Base-by-base conservation (phyloP, 2,329 filamentous ascomycete species). In the Xenosphaeropsis pyriputrescens region DNA sequence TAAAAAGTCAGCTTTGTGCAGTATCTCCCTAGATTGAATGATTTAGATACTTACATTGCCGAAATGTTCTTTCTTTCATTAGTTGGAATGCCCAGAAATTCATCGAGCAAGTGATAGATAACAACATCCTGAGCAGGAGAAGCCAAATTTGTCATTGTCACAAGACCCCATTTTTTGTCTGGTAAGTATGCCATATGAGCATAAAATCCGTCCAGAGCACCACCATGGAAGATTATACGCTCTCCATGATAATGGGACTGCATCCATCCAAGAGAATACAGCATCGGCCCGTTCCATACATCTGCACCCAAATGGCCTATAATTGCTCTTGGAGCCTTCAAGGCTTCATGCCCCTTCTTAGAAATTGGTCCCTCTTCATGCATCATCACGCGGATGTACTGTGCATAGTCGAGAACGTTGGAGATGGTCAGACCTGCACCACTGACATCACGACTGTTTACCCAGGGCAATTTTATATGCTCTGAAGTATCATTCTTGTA, bases 311-410 rank as follows among this genome's bases (percentile, higher is more conserved):
- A 42, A 14, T 37, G 38, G 4, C 29, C 35, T 4, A 43, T 39
- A 39, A 56, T 48, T n/a, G 49, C 57, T 35, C 57, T 52, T 29
- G 55, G 56, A 29, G 44, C 54, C 40, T 49, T 52, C 16, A 64
- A 41, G 12, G 55, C 53, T 22, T 43, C 41, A 40, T 60, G 54
- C 2, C 50, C 55, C 11, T 46, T 44, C 39, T 37, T 39, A 6
- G 57, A 52, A 18, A 67, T 44, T 2, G 61, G 58, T 12, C 49
- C 51, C 2, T 52, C 49, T 29, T 46, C 49, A n/a, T 57, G 47
- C 17, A 75, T 51, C 17, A 72, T 52, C 15, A 62, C 65, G 18
- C 56, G 53, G 2, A 72, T 45, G 70, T 70, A 76, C 45, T 61
- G 63, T 2, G 58, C 49, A 46, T 69, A 72, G 51, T 73, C 69